A percentile compares a stretch with the other conserved stretches of the same genome.
These are phyloP conservation scores for Cocos nucifera DNA, from an alignment of 176 grass and related monocot species.

Conservation along the genomic window DNA sequence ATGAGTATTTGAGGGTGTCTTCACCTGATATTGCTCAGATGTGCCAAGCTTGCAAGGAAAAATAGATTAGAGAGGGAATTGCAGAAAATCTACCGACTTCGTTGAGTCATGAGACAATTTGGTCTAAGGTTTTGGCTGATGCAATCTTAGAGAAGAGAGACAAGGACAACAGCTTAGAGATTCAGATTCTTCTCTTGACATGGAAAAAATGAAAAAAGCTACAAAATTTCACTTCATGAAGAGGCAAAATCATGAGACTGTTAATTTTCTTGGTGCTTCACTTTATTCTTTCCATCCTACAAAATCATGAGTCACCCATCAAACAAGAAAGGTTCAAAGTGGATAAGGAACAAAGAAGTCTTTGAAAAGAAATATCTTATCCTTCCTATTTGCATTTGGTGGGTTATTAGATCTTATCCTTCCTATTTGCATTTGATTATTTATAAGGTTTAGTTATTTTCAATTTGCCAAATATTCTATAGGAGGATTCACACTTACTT, in stretches of 20 bases:
- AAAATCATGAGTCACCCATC: slow-evolving; percentile 10
- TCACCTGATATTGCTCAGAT: slow-evolving; percentile 12
- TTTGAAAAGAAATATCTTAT: too few species aligned
- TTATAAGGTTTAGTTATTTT: too few species aligned
- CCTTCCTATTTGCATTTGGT: too few species aligned
- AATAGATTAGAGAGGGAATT: slow-evolving; percentile 10
- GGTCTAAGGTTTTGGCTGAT: slow-evolving; percentile 49
- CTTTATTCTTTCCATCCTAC: slow-evolving; percentile 28
- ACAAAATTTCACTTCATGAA: not conserved
- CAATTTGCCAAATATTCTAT: too few species aligned
- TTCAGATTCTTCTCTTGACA: too few species aligned
- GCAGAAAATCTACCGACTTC: slow-evolving; percentile 11
- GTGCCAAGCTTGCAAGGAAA: slow-evolving; percentile 3
- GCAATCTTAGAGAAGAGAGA: slow-evolving; percentile 37
- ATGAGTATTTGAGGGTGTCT: slow-evolving; percentile 43
- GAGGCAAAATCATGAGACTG: not conserved
- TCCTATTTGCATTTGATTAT: too few species aligned
- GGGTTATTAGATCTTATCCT: too few species aligned
- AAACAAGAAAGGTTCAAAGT: too few species aligned
- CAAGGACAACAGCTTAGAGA: slow-evolving; percentile 11
- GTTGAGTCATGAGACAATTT: slow-evolving; percentile 36
- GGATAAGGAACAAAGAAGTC: too few species aligned
- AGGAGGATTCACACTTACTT: too few species aligned
- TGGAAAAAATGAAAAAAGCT: too few species aligned
- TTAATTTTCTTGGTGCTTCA: slow-evolving; percentile 19